phyloP scores from a whole-genome alignment of 257 asterid species.

The Forsythia suspensa region DNA sequence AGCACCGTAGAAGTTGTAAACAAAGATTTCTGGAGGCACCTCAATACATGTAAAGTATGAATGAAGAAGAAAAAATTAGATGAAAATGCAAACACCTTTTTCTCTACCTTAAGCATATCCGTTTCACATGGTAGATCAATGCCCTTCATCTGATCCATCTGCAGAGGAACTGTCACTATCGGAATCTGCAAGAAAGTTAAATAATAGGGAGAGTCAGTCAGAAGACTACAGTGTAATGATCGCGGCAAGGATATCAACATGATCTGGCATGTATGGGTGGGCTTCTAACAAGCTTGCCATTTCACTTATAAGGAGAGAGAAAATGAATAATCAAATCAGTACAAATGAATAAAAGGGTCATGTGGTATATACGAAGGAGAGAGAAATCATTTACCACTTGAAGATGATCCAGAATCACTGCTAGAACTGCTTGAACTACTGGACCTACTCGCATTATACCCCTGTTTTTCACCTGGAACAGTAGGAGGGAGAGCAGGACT shows the following conservation, averaged over 20 bases:
- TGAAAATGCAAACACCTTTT: neutral
- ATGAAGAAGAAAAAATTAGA: neutral
- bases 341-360: too few relatives aligned
- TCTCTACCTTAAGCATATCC: slow-evolving; percentile 26
- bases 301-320: neutral
- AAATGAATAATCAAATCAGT: neutral
- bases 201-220: neutral
- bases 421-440: slow-evolving; percentile 96
- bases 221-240: neutral
- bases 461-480: slow-evolving; percentile 47
- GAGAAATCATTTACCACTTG: slow-evolving; percentile 58
- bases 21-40: neutral
- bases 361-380: neutral
- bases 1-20: neutral
- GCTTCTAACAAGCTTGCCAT: neutral
- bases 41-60: neutral
- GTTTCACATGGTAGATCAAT: slow-evolving; percentile 50
- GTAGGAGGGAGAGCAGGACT: slow-evolving; percentile 28
- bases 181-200: slow-evolving; percentile 49
- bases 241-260: neutral
- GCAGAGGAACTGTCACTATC: slow-evolving; percentile 79
- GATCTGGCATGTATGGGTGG: neutral
- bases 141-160: slow-evolving; percentile 63
- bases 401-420: slow-evolving; percentile 87
- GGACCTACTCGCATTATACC: slow-evolving; percentile 53